phyloP scores from a whole-genome alignment of 768 basidiomycete genomes.

The Agaricus bisporus region DNA sequence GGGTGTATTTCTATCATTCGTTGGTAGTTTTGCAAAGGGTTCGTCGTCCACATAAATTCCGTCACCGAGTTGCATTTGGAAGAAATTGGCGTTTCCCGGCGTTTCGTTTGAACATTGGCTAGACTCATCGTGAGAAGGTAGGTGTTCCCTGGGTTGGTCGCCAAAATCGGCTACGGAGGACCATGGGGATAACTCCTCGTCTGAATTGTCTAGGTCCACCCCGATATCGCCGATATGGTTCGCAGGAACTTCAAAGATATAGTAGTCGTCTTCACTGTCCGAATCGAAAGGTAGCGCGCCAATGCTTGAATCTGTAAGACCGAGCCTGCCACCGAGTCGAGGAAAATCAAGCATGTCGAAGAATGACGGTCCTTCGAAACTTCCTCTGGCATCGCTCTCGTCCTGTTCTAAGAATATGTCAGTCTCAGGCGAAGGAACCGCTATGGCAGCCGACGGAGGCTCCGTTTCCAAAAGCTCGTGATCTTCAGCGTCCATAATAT shows the following conservation, averaged over 20 bases:
- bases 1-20: background rate
- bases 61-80: background rate
- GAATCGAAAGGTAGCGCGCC: background rate
- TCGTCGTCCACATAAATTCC: background rate
- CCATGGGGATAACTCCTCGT: background rate
- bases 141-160: background rate
- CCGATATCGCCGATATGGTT: background rate
- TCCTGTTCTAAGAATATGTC: slow-evolving; percentile 4
- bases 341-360: background rate
- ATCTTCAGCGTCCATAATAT: slow-evolving; percentile 6
- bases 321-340: background rate
- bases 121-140: background rate
- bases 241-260: background rate
- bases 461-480: slow-evolving; percentile 1
- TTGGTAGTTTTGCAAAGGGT: background rate
- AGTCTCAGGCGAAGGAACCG: background rate
- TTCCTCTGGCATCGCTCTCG: background rate
- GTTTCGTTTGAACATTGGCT: background rate
- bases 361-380: background rate
- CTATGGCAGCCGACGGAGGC: background rate
- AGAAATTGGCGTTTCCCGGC: background rate
- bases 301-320: background rate
- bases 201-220: background rate
- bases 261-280: background rate
- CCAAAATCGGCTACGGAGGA: background rate